Evolutionary conservation across 208 protist genomes (phyloP), one percentile per base, ranked within the genome.

Genomic region (Naegleria fowleri): DNA sequence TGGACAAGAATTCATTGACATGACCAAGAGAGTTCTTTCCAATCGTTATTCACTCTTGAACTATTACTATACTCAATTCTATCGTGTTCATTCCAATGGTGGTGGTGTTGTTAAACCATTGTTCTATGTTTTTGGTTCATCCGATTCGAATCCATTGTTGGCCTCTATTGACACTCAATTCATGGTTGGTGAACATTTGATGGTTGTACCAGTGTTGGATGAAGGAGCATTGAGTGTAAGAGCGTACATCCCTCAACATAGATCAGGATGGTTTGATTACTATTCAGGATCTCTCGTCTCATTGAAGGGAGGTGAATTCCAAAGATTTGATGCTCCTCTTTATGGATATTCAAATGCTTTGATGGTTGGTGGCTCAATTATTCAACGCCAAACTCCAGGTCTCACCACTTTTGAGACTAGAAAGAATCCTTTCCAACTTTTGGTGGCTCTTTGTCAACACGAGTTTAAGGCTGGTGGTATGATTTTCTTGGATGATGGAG

Each of bases 51-150:
- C 48, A 5, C 89, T 97, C 1, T 38, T 96, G 41, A 94, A 93
- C 59, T 97, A 94, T 92, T 93, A 94, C 16, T 98, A 98, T 88
- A 97, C 96, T 13, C 58, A 92, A 3, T 95, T 95, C 89, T 76
- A 92, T 84, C 6, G 59, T 48, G 93, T 90, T 83, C 19, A 29
- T 91, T 9, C 29, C 0, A 75, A 59, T 43, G 95, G 95, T 38
- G 52, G 36, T 7, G 86, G 93, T 29, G 92, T 97, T 25, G 55
- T 91, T 0, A 92, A 94, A 55, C 92, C 96, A 84, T 88, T 97
- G 5, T 95, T 94, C 51, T 95, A 97, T 51, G 94, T 97, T 85
- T 96, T 92, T 83, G 91, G 92, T 25, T 33, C 11, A 25, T 95
- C 96, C 86, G 0, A 86, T 36, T 92, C 33, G 7, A 67, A 48